Evolutionary conservation across 2,329 filamentous ascomycete genomes (phyloP).

Genomic region (Emmonsia crescens): DNA sequence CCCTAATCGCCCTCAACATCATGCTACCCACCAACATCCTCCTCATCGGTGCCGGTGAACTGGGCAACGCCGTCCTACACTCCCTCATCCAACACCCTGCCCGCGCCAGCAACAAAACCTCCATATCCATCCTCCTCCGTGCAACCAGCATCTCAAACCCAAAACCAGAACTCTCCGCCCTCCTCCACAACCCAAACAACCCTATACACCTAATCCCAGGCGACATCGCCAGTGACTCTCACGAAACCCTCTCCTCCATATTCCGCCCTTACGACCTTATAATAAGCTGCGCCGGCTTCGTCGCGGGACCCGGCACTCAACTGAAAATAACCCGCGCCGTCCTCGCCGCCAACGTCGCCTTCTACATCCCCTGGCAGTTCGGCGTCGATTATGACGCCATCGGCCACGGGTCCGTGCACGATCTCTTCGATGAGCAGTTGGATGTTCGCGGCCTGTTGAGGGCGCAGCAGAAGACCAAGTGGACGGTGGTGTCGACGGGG

Average conservation of each 20-base stretch:
- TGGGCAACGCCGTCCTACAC: constrained; percentile 12
- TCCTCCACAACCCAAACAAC: constrained; percentile 22
- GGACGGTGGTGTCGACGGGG: constrained; percentile 58
- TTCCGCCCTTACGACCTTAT: constrained; percentile 36
- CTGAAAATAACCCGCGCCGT: constrained; percentile 47
- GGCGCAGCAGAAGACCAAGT: constrained; percentile 39
- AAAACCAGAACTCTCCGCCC: constrained; percentile 7
- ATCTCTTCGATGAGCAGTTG: constrained; percentile 58
- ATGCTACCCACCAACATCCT: constrained; percentile 5
- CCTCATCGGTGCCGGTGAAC: constrained; percentile 7
- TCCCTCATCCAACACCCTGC: constrained; percentile 40
- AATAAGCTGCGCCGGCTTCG: constrained; percentile 53
- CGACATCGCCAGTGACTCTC: constrained; percentile 31
- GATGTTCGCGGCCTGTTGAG: constrained; percentile 46
- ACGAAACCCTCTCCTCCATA: constrained; percentile 29
- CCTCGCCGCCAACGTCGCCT: constrained; percentile 38
- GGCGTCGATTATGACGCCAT: constrained; percentile 61
- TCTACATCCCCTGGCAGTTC: constrained; percentile 63
- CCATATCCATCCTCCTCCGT: constrained; percentile 47
- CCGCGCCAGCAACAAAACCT: constrained; percentile 18
- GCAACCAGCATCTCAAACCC: constrained; percentile 31
- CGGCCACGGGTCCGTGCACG: constrained; percentile 48
- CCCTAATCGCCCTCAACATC: background rate
- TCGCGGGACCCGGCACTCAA: constrained; percentile 45
- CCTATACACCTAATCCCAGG: constrained; percentile 32